A percentile compares a stretch with the other conserved stretches of the same genome.
These are phyloP conservation scores for Inonotus hispidus DNA, from an alignment of 1,284 basidiomycete species.

Conservation along the genomic window DNA sequence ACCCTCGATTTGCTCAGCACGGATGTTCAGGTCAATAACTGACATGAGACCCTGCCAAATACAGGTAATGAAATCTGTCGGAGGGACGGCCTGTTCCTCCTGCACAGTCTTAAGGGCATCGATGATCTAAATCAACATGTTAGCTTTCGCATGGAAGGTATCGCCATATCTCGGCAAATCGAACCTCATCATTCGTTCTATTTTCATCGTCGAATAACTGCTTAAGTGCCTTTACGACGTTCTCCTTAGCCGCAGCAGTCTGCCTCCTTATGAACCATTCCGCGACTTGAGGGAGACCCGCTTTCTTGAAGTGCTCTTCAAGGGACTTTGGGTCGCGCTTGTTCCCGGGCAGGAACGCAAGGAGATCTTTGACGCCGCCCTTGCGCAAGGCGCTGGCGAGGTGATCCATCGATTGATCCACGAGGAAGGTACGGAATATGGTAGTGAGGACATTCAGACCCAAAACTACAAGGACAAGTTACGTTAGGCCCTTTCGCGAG, in stretches of 20 bases:
- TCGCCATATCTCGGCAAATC: background rate
- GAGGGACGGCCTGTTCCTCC: conserved; percentile 68
- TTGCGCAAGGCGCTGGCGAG: conserved; percentile 73
- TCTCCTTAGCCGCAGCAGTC: conserved; percentile 66
- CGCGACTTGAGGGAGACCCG: conserved; percentile 69
- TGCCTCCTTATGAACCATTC: conserved; percentile 93
- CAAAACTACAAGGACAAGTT: conserved; percentile 46
- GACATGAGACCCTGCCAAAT: conserved; percentile 90
- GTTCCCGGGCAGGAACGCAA: conserved; percentile 82
- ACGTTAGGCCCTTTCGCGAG: background rate
- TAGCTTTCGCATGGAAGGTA: background rate
- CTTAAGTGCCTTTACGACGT: conserved; percentile 57
- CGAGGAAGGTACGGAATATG: conserved; percentile 78
- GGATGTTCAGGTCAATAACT: conserved; percentile 81
- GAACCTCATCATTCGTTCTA: conserved; percentile 19
- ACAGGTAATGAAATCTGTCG: conserved; percentile 80
- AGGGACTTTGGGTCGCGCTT: conserved; percentile 70
- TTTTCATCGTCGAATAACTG: conserved; percentile 45
- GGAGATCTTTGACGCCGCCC: conserved; percentile 81
- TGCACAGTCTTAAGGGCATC: conserved; percentile 63
- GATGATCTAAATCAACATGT: conserved; percentile 55
- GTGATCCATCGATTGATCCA: conserved; percentile 82
- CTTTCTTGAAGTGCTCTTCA: conserved; percentile 83
- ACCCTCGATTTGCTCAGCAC: conserved; percentile 85
- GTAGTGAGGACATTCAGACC: conserved; percentile 72